These are phyloP conservation scores for Iodosphaeria phyllophila DNA, from an alignment of 2,329 filamentous ascomycete species.

Conservation along the genomic window DNA sequence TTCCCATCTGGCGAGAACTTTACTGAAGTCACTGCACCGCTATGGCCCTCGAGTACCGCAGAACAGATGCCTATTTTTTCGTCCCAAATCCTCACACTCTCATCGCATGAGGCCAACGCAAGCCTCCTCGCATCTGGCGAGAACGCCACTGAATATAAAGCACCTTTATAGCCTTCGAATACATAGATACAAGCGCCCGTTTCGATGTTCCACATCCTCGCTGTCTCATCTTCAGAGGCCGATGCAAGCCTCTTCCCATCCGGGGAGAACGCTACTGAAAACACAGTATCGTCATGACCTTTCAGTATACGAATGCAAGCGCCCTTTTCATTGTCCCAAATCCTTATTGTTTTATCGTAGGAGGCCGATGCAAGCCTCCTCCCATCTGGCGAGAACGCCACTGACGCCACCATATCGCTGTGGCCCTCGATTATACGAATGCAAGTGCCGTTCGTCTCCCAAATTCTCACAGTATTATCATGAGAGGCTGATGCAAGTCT, in stretches of 20 bases:
- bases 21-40: not conserved
- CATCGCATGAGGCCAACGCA: conserved; percentile 1
- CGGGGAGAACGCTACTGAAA: conserved; percentile 75
- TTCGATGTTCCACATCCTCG: not conserved
- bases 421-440: not conserved
- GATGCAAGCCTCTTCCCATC: conserved; percentile 41
- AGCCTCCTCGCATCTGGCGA: conserved; percentile 1
- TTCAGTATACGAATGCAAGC: not conserved
- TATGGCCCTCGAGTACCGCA: not conserved
- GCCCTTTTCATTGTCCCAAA: conserved; percentile 1
- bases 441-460: not conserved
- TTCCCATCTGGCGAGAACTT: conserved; percentile 3
- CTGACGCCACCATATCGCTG: not conserved
- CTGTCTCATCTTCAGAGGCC: conserved; percentile 1
- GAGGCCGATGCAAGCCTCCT: not conserved
- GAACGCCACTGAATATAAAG: not conserved
- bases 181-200: not conserved
- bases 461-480: not conserved
- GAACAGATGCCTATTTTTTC: not conserved
- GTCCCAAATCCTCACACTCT: not conserved
- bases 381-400: conserved; percentile 1
- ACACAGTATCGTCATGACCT: conserved; percentile 25
- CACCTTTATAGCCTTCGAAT: not conserved
- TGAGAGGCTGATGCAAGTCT: not conserved
- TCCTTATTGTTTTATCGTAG: not conserved